Conservation (phyloP, 2,329 filamentous ascomycete species). For the Pseudocercospora crystallina region DNA sequence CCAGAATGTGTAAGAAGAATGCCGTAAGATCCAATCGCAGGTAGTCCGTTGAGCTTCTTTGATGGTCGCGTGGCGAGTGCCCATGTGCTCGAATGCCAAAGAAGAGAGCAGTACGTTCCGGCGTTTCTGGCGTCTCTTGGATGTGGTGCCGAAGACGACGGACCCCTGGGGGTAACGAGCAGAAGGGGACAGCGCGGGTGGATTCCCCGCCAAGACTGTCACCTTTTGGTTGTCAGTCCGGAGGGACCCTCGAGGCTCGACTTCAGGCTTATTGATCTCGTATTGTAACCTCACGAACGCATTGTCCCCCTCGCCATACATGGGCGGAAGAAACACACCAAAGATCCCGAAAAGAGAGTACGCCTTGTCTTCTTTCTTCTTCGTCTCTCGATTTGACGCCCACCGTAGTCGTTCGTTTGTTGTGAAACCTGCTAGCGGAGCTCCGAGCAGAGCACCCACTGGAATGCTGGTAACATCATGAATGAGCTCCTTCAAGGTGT, state of each 20-base stretch:
- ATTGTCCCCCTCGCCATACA: slow-evolving; percentile 40
- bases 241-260: too few relatives aligned
- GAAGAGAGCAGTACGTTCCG: slow-evolving; percentile 10
- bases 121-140: too few relatives aligned
- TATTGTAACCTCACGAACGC: not conserved
- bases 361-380: slow-evolving; percentile 41
- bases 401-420: not conserved
- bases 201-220: too few relatives aligned
- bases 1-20: slow-evolving; percentile 42
- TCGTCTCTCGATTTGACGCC: not conserved
- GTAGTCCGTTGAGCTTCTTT: slow-evolving; percentile 40
- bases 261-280: not conserved
- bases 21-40: slow-evolving; percentile 44
- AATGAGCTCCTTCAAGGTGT: not conserved
- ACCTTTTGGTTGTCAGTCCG: too few relatives aligned
- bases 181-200: too few relatives aligned
- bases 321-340: slow-evolving; percentile 42
- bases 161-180: too few relatives aligned
- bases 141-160: too few relatives aligned
- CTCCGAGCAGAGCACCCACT: not conserved
- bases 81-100: slow-evolving; percentile 43
- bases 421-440: not conserved
- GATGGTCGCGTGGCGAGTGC: slow-evolving; percentile 40
- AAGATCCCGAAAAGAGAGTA: slow-evolving; percentile 50
- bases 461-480: not conserved